Base-by-base conservation (phyloP, 208 protist species). In the Leptomonas pyrrhocoris region DNA sequence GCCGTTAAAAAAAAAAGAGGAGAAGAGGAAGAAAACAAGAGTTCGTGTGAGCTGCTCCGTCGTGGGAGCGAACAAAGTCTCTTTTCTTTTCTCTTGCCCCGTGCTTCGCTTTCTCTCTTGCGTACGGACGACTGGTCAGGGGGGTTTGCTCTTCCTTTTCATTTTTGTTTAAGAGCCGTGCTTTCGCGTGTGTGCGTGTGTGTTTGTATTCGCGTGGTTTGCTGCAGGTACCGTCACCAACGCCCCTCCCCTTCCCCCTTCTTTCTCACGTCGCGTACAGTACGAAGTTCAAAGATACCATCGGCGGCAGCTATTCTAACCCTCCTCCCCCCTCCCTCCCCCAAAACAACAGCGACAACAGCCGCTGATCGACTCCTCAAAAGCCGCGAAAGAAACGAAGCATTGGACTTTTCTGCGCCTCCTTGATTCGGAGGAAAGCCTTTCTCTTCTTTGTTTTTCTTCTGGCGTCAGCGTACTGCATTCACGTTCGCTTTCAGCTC, bases 361-460 rank as follows among this genome's bases (percentile, higher is more conserved):
- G n/a, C 45, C n/a, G n/a, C 34, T 38, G 34, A 12, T 49, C 16
- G 18, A 21, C 45, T 49, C 45, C 5, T 21, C 45, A 49, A 21
- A 53, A 30, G 40, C 15, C 48, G 3, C 4, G 16, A 53, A 53
- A 13, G 21, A 53, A 6, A 56, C 4, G 34, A 38, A 38, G 34
- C 3, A 38, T 38, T 21, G n/a, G 28, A 50, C 18, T 16, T 49
- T 23, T 64, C 58, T 64, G 58, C 58, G 42, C 43, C 28, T 64
- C 58, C 21, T 64, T 40, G 58, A 53, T 51, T 49, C 36, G 58
- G 58, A 51, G 58, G 58, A 64, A 62, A 18, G 34, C n/a, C 54
- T 45, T 53, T 21, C 30, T 53, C 61, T 40, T 28, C 30, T 50
- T 66, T 31, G 0, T 48, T 16, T 72, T 15, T 56, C 23, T 25